phyloP scores from a whole-genome alignment of 352 stramenopile genomes.

The Stramenopiles sp. region DNA sequence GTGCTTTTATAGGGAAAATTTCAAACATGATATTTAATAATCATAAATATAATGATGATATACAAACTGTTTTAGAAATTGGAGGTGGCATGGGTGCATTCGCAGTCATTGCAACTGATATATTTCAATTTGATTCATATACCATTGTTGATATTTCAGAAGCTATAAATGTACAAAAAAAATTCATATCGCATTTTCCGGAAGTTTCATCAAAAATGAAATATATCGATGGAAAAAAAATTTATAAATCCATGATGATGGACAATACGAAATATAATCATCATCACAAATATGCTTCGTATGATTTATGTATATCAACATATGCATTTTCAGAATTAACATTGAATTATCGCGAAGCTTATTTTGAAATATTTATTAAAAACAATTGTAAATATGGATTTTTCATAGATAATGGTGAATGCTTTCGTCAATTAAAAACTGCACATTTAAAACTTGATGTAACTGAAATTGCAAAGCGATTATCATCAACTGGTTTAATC shows the following conservation, averaged over 20 bases:
- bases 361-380: background rate
- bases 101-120: background rate
- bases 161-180: background rate
- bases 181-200: background rate
- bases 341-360: background rate
- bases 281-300: too few relatives aligned
- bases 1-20: background rate
- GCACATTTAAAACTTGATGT: background rate
- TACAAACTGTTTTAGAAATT: background rate
- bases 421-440: background rate
- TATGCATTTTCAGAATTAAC: background rate
- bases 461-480: background rate
- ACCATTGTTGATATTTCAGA: background rate
- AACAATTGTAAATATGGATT: background rate
- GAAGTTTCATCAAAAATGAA: background rate
- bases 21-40: background rate
- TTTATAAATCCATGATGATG: background rate
- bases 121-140: background rate
- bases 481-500: too few relatives aligned
- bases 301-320: background rate
- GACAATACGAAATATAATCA: too few relatives aligned
- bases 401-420: background rate
- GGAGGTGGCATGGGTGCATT: background rate
- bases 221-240: background rate
- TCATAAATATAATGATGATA: background rate